Base-by-base conservation (phyloP, 2,329 filamentous ascomycete species). In the Alternaria gaisen region DNA sequence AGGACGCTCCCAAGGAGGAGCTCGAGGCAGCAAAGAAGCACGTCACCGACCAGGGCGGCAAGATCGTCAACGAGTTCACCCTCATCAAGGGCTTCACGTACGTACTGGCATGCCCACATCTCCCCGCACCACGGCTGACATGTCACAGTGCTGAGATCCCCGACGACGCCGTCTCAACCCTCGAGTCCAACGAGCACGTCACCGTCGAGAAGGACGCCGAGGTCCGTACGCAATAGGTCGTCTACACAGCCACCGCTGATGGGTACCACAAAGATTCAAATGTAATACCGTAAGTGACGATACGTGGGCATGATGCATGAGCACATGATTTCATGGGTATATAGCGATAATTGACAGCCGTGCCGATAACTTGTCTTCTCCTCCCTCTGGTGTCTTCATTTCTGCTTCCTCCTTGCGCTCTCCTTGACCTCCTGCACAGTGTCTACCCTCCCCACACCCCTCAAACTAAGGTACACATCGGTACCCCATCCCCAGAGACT, bases 31-130 rank as follows among this genome's bases (percentile, higher is more conserved):
- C 91, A 63, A 97, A 97, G 88, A 82, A 94, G 78, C 82, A 89
- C 60, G 91, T 89, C 70, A 82, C 78, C 61, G 86, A 90, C 42
- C 88, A 94, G 77, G 94, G 94, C 75, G 94, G 93, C 77, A 88
- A 87, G 80, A 95, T 98, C 82, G 87, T 83, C 56, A 89, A 95
- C 71, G 91, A 95, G 79, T 97, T 92, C 84, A 90, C 82, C 63
- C 81, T 97, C 72, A 93, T 97, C 86, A 96, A 94, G 83, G 94
- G 91, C 60, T 97, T 97, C 83, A 90, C 91, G 94, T 97, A 88
- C 70, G 91, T 84, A 44, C 11, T 43, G 34, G 14, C 5, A 6
- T 24, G 8, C 36, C 30, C 6, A 24, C 12, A 32, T 24, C 48
- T 53, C 32, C 28, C 30, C 64, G 66, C 34, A 68, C 6, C n/a